Percentiles rank a stretch among this genome's conserved stretches.
Evolutionary conservation across 371 early-diverging fungal genomes (phyloP).

Genomic region (Mucor saturninus): DNA sequence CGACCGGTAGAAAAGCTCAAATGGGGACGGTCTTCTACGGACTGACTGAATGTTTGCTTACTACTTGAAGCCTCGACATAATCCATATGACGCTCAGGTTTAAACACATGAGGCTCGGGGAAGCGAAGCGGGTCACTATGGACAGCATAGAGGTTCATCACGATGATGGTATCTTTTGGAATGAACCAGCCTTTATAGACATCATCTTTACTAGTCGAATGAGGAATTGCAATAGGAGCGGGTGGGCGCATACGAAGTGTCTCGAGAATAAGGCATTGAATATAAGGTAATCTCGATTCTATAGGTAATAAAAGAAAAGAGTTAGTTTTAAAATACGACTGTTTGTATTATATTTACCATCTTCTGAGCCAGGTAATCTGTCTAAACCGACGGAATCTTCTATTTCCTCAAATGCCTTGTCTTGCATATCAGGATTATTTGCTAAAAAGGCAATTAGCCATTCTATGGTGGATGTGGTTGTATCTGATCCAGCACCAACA

Average conservation of each 20-base stretch:
- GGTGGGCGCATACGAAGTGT: conserved; percentile 47
- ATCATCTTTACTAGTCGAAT: conserved; percentile 49
- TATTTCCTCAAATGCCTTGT: conserved; percentile 47
- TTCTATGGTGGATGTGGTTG: conserved; percentile 46
- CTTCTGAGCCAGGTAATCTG: conserved; percentile 38
- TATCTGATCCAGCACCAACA: conserved; percentile 57
- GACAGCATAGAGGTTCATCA: conserved; percentile 50
- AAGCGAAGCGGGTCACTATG: conserved; percentile 40
- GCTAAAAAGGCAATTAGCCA: conserved; percentile 50
- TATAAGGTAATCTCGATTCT: conserved; percentile 39
- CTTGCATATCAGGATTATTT: conserved; percentile 51
- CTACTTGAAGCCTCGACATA: conserved; percentile 21
- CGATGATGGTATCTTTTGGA: conserved; percentile 50
- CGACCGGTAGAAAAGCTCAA: conserved; percentile 54
- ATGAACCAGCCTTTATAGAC: conserved; percentile 47
- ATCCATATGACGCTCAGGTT: conserved; percentile 48
- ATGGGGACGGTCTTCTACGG: conserved; percentile 45
- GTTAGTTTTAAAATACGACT: background rate
- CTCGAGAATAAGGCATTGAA: conserved; percentile 57
- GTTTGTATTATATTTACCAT: conserved; percentile 34
- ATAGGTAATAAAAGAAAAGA: conserved; percentile 7
- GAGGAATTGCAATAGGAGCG: conserved; percentile 52
- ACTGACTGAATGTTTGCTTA: conserved; percentile 23
- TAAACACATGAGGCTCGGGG: conserved; percentile 37
- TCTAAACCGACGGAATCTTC: conserved; percentile 31